Base-by-base conservation (phyloP, 768 basidiomycete species). In the Mycena chlorophos region DNA sequence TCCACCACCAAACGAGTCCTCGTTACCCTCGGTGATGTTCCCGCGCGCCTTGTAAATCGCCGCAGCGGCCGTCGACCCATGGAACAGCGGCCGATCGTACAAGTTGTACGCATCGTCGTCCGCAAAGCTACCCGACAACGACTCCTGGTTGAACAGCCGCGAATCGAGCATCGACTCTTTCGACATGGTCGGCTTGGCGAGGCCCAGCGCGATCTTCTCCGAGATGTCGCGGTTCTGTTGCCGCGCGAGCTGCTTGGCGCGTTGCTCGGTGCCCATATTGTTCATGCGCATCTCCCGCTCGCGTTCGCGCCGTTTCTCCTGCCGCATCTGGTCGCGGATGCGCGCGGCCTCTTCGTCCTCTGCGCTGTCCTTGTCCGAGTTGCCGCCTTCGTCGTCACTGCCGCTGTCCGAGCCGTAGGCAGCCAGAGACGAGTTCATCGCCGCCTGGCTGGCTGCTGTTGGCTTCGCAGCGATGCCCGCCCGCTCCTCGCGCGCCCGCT, bases 211-310 rank as follows among this genome's bases (percentile, higher is more conserved):
- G 50, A 99, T 87, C 79, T 99, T 98, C 75, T 99, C 97, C 2
- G 97, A 99, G 45, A 99, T 98, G 71, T 98, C 97, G 66, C 97
- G 92, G 69, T 98, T 96, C 74, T 97, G 94, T 63, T 98, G 93
- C 52, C 91, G 86, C 20, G 96, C 94, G 56, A 98, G 78, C 82
- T 91, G 86, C 77, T 97, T 98, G 34, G 97, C 94, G 16, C 97
- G 82, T 67, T 94, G 92, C 72, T 98, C 97, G 26, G 88, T 83
- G 23, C 97, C 97, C 97, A 99, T 99, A 67, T 98, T 97, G 72
- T 82, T 94, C 94, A 98, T 96, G 57, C 97, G 81, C 91, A 99
- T 85, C 73, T 99, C 96, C 34, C 95, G 86, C 75, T 98, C 95
- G 26, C 97, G 85, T 68, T 98, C 94, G 58, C 88, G 82, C 65